Conservation (phyloP, 2,329 filamentous ascomycete genomes). For the Trichoderma oligosporum region DNA sequence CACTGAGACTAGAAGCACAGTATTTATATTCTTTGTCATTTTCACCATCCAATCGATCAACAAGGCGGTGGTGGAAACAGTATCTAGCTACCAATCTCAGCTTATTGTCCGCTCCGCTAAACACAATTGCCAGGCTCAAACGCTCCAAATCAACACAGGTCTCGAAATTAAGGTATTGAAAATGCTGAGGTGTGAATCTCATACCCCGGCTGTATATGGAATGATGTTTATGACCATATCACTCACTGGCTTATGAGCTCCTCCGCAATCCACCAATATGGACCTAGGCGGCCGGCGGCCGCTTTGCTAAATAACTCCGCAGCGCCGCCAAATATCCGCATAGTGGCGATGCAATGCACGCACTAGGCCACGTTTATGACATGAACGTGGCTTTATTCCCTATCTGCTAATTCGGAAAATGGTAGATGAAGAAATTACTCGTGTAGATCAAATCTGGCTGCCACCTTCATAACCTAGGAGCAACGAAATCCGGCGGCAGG, state of each 20-base stretch:
- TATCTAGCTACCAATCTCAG: not conserved
- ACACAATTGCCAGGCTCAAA: not conserved
- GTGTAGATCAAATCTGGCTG: no score
- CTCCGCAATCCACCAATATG: not conserved
- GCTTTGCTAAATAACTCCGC: not conserved
- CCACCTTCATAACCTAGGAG: no score
- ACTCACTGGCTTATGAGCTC: not conserved
- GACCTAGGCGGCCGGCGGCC: slow-evolving; percentile 8
- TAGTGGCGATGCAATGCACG: not conserved
- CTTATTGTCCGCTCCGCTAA: slow-evolving; percentile 1
- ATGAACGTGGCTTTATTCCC: not conserved
- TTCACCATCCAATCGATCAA: not conserved
- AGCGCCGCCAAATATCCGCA: not conserved
- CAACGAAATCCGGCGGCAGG: no score
- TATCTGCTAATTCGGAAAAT: not conserved
- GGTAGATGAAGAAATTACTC: no score
- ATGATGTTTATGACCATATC: not conserved
- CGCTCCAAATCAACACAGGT: not conserved
- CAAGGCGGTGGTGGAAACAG: not conserved
- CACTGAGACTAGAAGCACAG: not conserved
- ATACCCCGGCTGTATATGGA: no score
- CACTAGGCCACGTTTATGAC: not conserved
- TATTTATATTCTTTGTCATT: not conserved
- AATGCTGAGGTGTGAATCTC: not conserved
- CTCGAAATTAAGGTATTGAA: not conserved